Evolutionary conservation across 2,329 filamentous ascomycete genomes (phyloP), one percentile per base, ranked within the genome.

Genomic region (Setomelanomma holmii): DNA sequence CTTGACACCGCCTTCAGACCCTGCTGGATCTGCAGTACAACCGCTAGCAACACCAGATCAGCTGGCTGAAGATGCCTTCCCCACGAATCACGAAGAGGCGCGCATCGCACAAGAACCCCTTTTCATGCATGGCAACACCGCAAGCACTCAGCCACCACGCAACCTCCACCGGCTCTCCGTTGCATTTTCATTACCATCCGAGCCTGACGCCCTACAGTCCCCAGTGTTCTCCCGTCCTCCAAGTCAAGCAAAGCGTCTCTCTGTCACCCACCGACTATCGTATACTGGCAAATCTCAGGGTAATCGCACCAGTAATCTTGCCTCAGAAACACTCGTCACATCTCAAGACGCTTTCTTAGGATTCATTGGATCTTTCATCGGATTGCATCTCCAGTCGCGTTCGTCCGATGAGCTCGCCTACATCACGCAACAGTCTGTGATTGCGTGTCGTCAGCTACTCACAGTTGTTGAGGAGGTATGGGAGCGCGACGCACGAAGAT

Each of bases 351-450:
- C 85, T 6, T 96, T 98, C 68, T 79, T 99, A 46, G 95, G 93
- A 5, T 89, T 93, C 68, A 85, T 99, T 45, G 93, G 91, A 44
- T 96, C 91, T 4, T 96, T 98, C 72, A 93, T 98, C 71, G 95
- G 95, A 14, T 83, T 97, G 49, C 91, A 97, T 74, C 81, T 97
- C 54, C 92, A 97, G 72, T 95, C 93, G n/a, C 89, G 95, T 56
- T 95, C 92, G 6, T 89, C 91, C 7, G 86, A 89, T 1, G 92
- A 96, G 71, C 82, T 98, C 42, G 86, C 92, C 24, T 78, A 87
- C 10, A 92, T 90, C 14, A 93, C 96, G 41, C 88, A 90, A 69
- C 88, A 93, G 71, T 91, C 93, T 7, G 90, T 93, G 8, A 82
- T 86, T 6, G 92, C 93, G 2, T 96, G 93, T 58, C 88, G 88